Evolutionary conservation across 1,139 yeast species (phyloP), one percentile per base, ranked within the genome.

Genomic region (Sugiyamaella sp.): DNA sequence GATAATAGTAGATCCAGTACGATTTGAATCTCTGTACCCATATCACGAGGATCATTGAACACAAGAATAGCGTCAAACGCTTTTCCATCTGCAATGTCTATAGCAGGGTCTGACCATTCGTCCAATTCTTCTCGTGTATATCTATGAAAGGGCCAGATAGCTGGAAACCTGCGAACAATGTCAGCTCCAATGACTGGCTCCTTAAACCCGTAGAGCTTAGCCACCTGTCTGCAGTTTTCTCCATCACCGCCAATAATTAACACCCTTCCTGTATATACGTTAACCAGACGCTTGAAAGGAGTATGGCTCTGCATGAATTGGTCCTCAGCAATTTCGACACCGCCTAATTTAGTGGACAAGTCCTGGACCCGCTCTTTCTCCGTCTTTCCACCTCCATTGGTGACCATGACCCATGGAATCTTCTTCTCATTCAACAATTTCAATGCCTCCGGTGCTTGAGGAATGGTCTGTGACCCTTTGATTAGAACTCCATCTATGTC

Each of bases 281-380:
- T 69, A 0, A 80, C 81, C 52, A 89, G 74, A 0, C 84, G 79
- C 60, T 79, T 80, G 78, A 87, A 85, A 0, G 98, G 99, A 0
- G 98, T 91, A 71, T 93, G 99, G 49, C 95, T 84, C 69, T 89
- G 96, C 12, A 93, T 83, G 40, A 93, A 74, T 66, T 91, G 97
- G 45, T 77, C 72, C 3, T 83, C 80, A 27, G 68, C 58, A 6
- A 80, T 76, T 19, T 89, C 73, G 1, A 74, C 71, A 3, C 82
- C 71, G 4, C 75, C 77, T 33, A 88, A 69, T 29, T 73, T 71
- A n/a, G 73, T 63, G 2, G 85, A 77, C 14, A 93, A 71, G 51
- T 78, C 81, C 4, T 75, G 74, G 1, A 84, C 84, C 44, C 97
- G 76, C 16, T 76, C 78, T 4, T 65, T 58, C 67, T 93, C 99